These are phyloP conservation scores for Komagataea norvegica DNA, from an alignment of 1,139 yeast genomes.

Conservation along the genomic window DNA sequence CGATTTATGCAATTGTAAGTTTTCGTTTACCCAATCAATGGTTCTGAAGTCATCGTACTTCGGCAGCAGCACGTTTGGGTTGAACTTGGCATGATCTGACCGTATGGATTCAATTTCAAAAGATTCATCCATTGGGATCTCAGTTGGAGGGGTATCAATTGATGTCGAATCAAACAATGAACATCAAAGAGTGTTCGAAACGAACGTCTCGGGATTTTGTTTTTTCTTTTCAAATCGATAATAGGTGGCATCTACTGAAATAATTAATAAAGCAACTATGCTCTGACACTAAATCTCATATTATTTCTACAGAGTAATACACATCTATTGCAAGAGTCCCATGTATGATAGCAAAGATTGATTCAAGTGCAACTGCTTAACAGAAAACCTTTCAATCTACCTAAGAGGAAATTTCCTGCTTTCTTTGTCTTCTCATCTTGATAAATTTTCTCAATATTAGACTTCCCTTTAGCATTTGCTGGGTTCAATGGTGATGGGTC, in stretches of 20 bases:
- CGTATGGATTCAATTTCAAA: slow-evolving; percentile 8
- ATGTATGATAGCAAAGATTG: too few species aligned
- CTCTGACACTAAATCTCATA: neutral
- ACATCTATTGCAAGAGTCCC: too few species aligned
- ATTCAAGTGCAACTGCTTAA: too few species aligned
- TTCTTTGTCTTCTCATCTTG: slow-evolving; percentile 24
- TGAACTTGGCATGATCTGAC: neutral
- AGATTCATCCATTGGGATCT: slow-evolving; percentile 3
- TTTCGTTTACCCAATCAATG: slow-evolving; percentile 83
- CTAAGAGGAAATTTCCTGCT: slow-evolving; percentile 20
- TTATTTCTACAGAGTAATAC: neutral
- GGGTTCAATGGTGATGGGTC: slow-evolving; percentile 20
- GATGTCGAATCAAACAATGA: too few species aligned
- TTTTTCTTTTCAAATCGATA: too few species aligned
- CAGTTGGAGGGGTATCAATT: neutral
- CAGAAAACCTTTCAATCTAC: slow-evolving; percentile 16
- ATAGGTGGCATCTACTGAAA: too few species aligned
- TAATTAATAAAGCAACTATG: too few species aligned
- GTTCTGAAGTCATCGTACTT: slow-evolving; percentile 60
- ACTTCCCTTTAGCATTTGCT: slow-evolving; percentile 7
- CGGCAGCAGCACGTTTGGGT: slow-evolving; percentile 23
- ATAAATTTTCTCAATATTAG: slow-evolving; percentile 17
- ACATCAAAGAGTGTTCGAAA: neutral
- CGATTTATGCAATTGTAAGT: slow-evolving; percentile 21
- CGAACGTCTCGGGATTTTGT: neutral